phyloP scores from a whole-genome alignment of 331 rosid species.

The Malus hybrid region DNA sequence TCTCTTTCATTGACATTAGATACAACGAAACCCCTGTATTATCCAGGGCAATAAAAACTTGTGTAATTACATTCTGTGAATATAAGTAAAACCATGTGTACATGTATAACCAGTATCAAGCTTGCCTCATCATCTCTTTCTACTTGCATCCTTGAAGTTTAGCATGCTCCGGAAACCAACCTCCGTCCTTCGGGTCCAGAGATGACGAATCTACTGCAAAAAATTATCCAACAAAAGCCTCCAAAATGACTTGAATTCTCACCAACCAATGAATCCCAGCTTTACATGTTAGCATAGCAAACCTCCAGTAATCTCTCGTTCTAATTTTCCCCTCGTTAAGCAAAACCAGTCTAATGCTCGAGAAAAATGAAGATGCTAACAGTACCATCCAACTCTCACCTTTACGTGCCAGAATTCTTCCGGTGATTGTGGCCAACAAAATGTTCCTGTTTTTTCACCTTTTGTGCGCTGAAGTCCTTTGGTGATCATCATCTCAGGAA shows the following conservation, averaged over 20 bases:
- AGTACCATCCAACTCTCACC: neutral
- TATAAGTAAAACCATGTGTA: neutral
- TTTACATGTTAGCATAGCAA: neutral
- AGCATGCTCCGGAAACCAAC: neutral
- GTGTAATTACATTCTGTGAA: neutral
- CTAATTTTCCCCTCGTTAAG: neutral
- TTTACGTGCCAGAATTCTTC: neutral
- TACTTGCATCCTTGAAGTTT: neutral
- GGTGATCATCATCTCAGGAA: neutral
- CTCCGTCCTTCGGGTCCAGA: neutral
- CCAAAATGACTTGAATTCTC: neutral
- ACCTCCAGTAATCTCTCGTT: neutral
- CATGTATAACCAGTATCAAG: neutral
- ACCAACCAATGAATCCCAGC: neutral
- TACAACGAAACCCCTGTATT: too few species aligned
- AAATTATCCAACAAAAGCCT: neutral
- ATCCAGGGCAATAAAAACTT: neutral
- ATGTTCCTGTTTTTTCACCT: neutral
- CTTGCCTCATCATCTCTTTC: neutral
- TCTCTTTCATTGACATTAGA: too few species aligned
- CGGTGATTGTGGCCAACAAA: neutral
- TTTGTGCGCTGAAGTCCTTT: neutral
- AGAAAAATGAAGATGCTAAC: neutral
- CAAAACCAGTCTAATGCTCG: neutral
- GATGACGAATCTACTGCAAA: neutral